Evolutionary conservation across 805 yeast species (phyloP).

Genomic region (Cephaloascus fragrans): DNA sequence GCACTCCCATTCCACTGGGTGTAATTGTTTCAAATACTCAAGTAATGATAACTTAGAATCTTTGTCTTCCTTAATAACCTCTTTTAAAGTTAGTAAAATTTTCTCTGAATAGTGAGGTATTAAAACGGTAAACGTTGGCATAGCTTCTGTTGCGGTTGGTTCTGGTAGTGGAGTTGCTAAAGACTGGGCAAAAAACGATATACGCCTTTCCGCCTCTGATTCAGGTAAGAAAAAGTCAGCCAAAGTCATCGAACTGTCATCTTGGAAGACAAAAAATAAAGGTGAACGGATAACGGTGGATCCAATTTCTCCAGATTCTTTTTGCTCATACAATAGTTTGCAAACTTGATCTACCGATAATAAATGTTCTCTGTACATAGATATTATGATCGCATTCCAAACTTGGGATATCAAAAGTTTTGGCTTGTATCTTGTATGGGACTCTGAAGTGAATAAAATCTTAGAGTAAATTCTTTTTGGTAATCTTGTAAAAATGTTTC

Average conservation of each 20-base stretch:
- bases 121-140: constrained; percentile 42
- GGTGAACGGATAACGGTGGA: constrained; percentile 25
- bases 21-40: constrained; percentile 67
- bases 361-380: constrained; percentile 46
- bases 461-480: constrained; percentile 43
- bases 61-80: constrained; percentile 34
- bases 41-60: constrained; percentile 47
- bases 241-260: constrained; percentile 27
- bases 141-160: constrained; percentile 34
- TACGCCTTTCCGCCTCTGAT: constrained; percentile 42
- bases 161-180: constrained; percentile 38
- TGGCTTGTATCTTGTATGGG: constrained; percentile 17
- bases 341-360: constrained; percentile 39
- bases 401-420: constrained; percentile 32
- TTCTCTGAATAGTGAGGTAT: constrained; percentile 45
- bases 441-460: constrained; percentile 21
- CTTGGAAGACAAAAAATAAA: constrained; percentile 37
- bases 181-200: constrained; percentile 45
- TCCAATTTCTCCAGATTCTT: constrained; percentile 15
- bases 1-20: constrained; percentile 70
- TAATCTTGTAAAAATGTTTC: constrained; percentile 39
- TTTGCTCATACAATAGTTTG: constrained; percentile 17
- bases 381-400: constrained; percentile 45
- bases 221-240: constrained; percentile 31
- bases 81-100: constrained; percentile 31